phyloP scores from a whole-genome alignment of 805 yeast genomes.

The Cyberlindnera maritima region DNA sequence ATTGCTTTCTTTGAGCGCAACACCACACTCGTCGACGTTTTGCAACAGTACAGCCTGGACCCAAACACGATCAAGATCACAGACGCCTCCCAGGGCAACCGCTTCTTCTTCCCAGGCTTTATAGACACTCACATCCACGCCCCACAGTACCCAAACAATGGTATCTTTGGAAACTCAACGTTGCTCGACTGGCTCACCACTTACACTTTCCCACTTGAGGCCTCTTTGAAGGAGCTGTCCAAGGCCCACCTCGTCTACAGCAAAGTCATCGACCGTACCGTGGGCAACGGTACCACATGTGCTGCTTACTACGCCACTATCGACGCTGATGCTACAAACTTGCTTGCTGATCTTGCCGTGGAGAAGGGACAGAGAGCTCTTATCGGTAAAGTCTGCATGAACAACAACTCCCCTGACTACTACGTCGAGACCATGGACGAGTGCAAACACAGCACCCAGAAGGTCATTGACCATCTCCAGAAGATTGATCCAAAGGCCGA shows the following conservation, averaged over 20 bases:
- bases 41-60: conserved; percentile 10
- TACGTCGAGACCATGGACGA: conserved; percentile 58
- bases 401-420: conserved; percentile 72
- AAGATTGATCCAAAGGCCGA: conserved; percentile 51
- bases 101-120: conserved; percentile 80
- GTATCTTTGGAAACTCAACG: conserved; percentile 82
- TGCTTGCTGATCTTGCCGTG: conserved; percentile 71
- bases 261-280: conserved; percentile 65
- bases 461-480: conserved; percentile 55
- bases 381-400: conserved; percentile 95
- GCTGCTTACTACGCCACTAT: conserved; percentile 91
- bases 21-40: conserved; percentile 6
- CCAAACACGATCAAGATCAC: conserved; percentile 32
- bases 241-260: conserved; percentile 63
- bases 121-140: conserved; percentile 85
- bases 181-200: conserved; percentile 84
- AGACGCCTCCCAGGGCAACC: conserved; percentile 34
- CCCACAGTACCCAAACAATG: conserved; percentile 77
- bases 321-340: conserved; percentile 70
- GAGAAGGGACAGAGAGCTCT: conserved; percentile 79
- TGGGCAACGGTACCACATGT: conserved; percentile 83
- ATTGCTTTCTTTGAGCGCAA: conserved; percentile 29
- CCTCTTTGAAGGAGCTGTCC: conserved; percentile 51
- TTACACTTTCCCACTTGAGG: conserved; percentile 89
- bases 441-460: conserved; percentile 50